phyloP scores from a whole-genome alignment of 106 monocot genomes.

The Xerophyta viscosa region DNA sequence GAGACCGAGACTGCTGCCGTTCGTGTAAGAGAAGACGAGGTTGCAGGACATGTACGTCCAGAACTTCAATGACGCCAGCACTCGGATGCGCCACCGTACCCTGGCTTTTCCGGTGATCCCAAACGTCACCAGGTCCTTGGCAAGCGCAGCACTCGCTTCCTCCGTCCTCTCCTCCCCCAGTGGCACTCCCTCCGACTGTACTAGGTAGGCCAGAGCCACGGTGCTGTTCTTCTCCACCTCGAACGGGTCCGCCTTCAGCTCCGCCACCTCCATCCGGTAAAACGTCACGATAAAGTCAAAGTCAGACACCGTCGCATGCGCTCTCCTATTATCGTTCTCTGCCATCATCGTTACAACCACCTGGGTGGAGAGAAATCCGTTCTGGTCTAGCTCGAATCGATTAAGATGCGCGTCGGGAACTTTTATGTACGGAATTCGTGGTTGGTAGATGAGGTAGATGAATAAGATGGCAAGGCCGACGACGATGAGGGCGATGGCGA shows the following conservation, averaged over 20 bases:
- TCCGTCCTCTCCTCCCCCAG: slow-evolving; percentile 11
- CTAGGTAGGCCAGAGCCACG: slow-evolving; percentile 9
- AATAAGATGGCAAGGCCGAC: slow-evolving; percentile 19
- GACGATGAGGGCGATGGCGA: slow-evolving; percentile 19
- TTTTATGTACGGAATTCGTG: slow-evolving; percentile 19
- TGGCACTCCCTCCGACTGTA: slow-evolving; percentile 12
- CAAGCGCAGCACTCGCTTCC: slow-evolving; percentile 11
- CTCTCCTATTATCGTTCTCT: slow-evolving; percentile 24
- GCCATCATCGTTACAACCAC: slow-evolving; percentile 16
- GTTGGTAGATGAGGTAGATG: slow-evolving; percentile 26
- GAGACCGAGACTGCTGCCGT: slow-evolving; percentile 8
- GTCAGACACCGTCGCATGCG: slow-evolving; percentile 20
- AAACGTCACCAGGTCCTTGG: slow-evolving; percentile 12
- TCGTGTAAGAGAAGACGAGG: slow-evolving; percentile 13
- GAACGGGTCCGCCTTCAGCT: slow-evolving; percentile 19
- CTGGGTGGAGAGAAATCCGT: slow-evolving; percentile 6
- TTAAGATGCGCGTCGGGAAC: slow-evolving; percentile 18
- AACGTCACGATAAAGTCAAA: slow-evolving; percentile 17
- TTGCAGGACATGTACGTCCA: slow-evolving; percentile 26
- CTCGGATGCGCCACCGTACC: slow-evolving; percentile 24
- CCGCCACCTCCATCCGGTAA: slow-evolving; percentile 19
- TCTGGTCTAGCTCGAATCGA: slow-evolving; percentile 10
- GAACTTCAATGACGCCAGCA: slow-evolving; percentile 19
- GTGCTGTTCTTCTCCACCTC: slow-evolving; percentile 16
- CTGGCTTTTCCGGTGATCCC: slow-evolving; percentile 23